Conservation (phyloP, 305 asterid genomes). For the Withania somnifera region DNA sequence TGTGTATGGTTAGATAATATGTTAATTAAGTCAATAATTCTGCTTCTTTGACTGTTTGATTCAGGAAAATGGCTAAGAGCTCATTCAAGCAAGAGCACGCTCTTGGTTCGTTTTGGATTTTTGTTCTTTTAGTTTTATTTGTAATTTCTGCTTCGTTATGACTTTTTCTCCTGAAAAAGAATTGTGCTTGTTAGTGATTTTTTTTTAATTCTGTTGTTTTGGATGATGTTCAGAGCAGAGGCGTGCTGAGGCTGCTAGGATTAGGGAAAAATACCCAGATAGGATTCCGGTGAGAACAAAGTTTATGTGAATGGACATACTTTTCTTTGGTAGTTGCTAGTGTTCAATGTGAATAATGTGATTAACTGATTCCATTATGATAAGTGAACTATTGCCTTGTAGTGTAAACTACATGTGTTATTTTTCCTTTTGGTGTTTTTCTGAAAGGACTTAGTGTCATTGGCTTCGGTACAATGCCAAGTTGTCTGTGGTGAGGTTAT, state of each 20-base stretch:
- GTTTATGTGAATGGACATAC: not conserved
- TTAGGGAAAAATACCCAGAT: constrained; percentile 56
- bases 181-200: not conserved
- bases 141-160: not conserved
- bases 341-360: not conserved
- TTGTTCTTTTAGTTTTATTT: not conserved
- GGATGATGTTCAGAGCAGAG: constrained; percentile 36
- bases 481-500: not conserved
- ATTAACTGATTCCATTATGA: not conserved
- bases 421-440: not conserved
- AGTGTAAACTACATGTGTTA: not conserved
- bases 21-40: not conserved
- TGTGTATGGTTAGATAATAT: not conserved
- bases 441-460: not conserved
- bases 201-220: not conserved
- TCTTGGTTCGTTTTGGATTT: constrained; percentile 30
- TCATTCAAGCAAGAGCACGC: constrained; percentile 58
- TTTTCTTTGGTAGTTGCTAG: not conserved
- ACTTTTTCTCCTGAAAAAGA: not conserved
- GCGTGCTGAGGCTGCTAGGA: constrained; percentile 57
- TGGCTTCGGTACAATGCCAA: not conserved
- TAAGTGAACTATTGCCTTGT: not conserved
- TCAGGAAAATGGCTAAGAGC: constrained; percentile 45
- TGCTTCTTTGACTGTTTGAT: not conserved
- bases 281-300: constrained; percentile 48